phyloP scores from a whole-genome alignment of 2,329 filamentous ascomycete species.

The Fusarium guadeloupense region DNA sequence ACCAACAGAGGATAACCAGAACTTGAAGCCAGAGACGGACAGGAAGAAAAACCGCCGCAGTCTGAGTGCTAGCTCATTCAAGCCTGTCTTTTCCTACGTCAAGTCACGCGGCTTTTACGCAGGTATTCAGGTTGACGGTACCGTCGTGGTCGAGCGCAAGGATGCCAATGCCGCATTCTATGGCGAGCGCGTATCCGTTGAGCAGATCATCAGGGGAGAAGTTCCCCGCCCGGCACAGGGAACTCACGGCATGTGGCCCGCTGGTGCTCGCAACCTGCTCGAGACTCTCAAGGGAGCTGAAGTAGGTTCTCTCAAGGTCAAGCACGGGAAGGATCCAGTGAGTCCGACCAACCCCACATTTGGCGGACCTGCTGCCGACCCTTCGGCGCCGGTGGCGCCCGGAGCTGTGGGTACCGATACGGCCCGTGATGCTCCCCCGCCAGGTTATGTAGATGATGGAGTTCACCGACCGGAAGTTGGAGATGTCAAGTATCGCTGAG shows the following conservation, averaged over 20 bases:
- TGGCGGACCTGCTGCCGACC: conserved; percentile 13
- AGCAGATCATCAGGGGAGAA: conserved; percentile 59
- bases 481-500: conserved; percentile 41
- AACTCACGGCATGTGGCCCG: conserved; percentile 48
- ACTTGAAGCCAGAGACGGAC: conserved; percentile 41
- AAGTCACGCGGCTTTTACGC: conserved; percentile 91
- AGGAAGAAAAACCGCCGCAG: conserved; percentile 45
- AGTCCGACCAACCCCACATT: conserved; percentile 13
- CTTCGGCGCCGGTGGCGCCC: conserved; percentile 15
- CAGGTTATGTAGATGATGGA: conserved; percentile 40
- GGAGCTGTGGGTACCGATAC: conserved; percentile 5
- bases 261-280: conserved; percentile 44
- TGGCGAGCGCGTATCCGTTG: conserved; percentile 63
- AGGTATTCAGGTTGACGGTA: conserved; percentile 86
- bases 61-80: conserved; percentile 43
- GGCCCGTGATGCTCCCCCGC: conserved; percentile 29
- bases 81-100: conserved; percentile 73
- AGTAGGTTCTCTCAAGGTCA: conserved; percentile 39
- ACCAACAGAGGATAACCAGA: conserved; percentile 28
- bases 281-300: conserved; percentile 48
- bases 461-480: conserved; percentile 36
- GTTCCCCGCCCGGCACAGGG: conserved; percentile 40
- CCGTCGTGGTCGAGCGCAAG: conserved; percentile 83
- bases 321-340: conserved; percentile 25
- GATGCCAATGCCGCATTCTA: conserved; percentile 92